Evolutionary conservation across 352 stramenopile species (phyloP).

Genomic region (Phytophthora melonis): DNA sequence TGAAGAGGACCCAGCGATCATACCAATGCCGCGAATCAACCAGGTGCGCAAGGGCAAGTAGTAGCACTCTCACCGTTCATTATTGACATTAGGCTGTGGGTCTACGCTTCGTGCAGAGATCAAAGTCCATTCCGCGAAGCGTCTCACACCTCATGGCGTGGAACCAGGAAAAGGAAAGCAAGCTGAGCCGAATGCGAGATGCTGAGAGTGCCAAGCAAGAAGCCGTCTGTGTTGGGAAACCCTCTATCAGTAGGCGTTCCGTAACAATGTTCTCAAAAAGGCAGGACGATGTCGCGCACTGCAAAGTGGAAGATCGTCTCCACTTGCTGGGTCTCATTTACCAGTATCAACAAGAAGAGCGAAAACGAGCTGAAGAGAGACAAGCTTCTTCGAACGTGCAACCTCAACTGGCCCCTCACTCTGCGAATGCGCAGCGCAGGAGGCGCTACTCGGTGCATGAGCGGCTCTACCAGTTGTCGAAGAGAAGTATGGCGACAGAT

Average conservation of each 20-base stretch:
- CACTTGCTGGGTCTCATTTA: slow-evolving; percentile 78
- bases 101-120: slow-evolving; percentile 47
- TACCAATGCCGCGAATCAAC: slow-evolving; percentile 63
- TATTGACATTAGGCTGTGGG: not conserved
- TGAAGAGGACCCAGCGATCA: slow-evolving; percentile 37
- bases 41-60: slow-evolving; percentile 33
- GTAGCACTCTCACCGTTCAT: not conserved
- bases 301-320: slow-evolving; percentile 76
- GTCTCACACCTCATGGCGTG: slow-evolving; percentile 74
- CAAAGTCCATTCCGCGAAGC: slow-evolving; percentile 62
- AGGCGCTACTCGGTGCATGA: slow-evolving; percentile 48
- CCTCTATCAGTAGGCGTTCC: slow-evolving; percentile 46
- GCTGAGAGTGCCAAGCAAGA: slow-evolving; percentile 43
- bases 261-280: slow-evolving; percentile 42
- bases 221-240: slow-evolving; percentile 42
- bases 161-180: slow-evolving; percentile 67
- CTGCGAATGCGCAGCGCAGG: slow-evolving; percentile 46
- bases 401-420: slow-evolving; percentile 63
- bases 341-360: slow-evolving; percentile 72
- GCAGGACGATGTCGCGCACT: slow-evolving; percentile 61
- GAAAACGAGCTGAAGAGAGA: slow-evolving; percentile 32
- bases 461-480: slow-evolving; percentile 62
- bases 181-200: slow-evolving; percentile 54
- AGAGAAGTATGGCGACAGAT: not conserved
- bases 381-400: slow-evolving; percentile 23